Percentiles rank a stretch among this genome's conserved stretches.
Conservation (phyloP, 305 asterid genomes). For the Fraxinus greggii region DNA sequence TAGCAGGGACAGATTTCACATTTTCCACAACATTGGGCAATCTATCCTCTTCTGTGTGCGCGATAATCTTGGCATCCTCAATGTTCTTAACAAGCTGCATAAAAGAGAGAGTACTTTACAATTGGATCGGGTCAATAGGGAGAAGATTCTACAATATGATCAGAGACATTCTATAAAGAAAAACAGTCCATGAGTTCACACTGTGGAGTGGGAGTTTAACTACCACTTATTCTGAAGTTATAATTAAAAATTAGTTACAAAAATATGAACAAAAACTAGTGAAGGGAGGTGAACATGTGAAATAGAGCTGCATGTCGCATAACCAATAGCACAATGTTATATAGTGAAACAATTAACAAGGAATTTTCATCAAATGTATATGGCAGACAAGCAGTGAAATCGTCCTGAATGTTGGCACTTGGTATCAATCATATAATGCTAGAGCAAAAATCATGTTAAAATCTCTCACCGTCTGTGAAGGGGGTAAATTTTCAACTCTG, state of each 20-base stretch:
- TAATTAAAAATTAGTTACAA: not conserved
- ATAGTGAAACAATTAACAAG: conserved; percentile 3
- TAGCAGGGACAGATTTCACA: conserved; percentile 31
- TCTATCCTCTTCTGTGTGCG: conserved; percentile 36
- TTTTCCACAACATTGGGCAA: conserved; percentile 33
- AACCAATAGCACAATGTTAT: not conserved
- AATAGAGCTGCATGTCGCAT: conserved; percentile 15
- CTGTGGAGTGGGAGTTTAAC: not conserved
- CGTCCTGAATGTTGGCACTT: conserved; percentile 11
- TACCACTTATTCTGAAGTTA: conserved; percentile 1
- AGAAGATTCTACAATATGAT: not conserved
- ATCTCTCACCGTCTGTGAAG: conserved; percentile 46
- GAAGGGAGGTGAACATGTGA: not conserved
- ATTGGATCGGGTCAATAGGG: not conserved
- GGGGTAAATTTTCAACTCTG: conserved; percentile 50
- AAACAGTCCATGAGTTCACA: not conserved
- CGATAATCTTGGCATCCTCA: conserved; percentile 37
- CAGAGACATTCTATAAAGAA: conserved; percentile 10
- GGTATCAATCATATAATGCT: conserved; percentile 2
- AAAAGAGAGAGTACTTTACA: conserved; percentile 17
- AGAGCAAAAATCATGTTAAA: not conserved
- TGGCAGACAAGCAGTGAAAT: conserved; percentile 1
- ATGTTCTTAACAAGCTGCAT: conserved; percentile 39
- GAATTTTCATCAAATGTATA: conserved; percentile 3
- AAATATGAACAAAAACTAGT: conserved; percentile 2